Conservation (phyloP, 2,329 filamentous ascomycete species). For the Hypocreales sp. region DNA sequence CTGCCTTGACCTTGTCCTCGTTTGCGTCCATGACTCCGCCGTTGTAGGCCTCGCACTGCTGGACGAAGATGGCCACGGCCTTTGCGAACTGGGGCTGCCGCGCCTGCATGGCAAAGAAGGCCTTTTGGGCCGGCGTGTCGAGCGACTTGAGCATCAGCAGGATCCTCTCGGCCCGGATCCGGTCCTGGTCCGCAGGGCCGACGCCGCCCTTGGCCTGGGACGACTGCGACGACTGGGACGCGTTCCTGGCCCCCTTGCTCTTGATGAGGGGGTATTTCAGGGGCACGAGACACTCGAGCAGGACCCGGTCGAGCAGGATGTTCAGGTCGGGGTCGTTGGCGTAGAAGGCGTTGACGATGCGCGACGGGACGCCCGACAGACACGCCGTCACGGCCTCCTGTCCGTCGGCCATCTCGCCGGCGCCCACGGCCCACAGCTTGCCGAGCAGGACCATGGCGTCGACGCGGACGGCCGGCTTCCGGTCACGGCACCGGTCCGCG, state of each 20-base stretch:
- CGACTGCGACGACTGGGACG: constrained; percentile 40
- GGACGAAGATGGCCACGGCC: constrained; percentile 61
- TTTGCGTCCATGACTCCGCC: constrained; percentile 68
- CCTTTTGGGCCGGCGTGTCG: constrained; percentile 63
- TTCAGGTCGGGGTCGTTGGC: constrained; percentile 82
- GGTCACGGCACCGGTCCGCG: constrained; percentile 78
- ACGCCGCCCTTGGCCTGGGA: constrained; percentile 23
- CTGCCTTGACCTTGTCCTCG: constrained; percentile 51
- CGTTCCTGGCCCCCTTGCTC: constrained; percentile 42
- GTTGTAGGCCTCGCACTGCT: constrained; percentile 79
- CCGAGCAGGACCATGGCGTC: constrained; percentile 76
- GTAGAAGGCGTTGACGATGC: constrained; percentile 77
- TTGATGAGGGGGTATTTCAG: constrained; percentile 64
- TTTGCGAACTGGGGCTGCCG: constrained; percentile 62
- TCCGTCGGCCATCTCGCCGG: constrained; percentile 70
- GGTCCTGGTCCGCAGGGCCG: constrained; percentile 51
- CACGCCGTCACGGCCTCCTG: constrained; percentile 61
- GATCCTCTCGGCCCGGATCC: constrained; percentile 70
- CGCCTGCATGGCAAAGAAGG: constrained; percentile 75
- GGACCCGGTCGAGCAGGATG: constrained; percentile 64
- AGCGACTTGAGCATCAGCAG: constrained; percentile 68
- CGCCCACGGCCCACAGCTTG: constrained; percentile 86
- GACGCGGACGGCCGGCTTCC: constrained; percentile 63
- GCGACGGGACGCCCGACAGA: constrained; percentile 69
- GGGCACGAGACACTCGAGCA: constrained; percentile 81